phyloP scores from a whole-genome alignment of 2,329 filamentous ascomycete genomes.

The Xylariaceae sp. region DNA sequence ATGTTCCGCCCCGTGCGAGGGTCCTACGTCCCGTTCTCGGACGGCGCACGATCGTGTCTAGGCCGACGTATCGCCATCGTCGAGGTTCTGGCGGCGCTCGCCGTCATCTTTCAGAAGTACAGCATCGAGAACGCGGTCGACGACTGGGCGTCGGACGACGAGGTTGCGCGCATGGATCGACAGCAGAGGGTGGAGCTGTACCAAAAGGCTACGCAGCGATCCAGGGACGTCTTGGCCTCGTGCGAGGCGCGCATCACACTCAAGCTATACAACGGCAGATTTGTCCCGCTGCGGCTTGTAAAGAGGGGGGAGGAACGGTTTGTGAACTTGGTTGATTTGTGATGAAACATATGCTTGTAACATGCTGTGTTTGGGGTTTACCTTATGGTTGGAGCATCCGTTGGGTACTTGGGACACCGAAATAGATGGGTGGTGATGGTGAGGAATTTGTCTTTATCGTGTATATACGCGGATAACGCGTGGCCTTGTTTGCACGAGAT shows the following conservation, averaged over 20 bases:
- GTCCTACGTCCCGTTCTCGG: conserved; percentile 62
- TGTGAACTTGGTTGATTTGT: conserved; percentile 42
- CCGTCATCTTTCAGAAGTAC: conserved; percentile 63
- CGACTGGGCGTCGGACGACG: conserved; percentile 57
- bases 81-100: conserved; percentile 60
- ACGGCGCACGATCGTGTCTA: conserved; percentile 61
- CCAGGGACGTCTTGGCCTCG: conserved; percentile 56
- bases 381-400: no score
- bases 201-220: conserved; percentile 61
- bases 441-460: no score
- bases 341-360: neutral
- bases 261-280: conserved; percentile 63
- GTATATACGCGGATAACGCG: no score
- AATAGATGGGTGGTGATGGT: no score
- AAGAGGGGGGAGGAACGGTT: conserved; percentile 74
- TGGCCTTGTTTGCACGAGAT: no score
- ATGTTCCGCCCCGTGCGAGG: conserved; percentile 66
- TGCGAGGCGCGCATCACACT: conserved; percentile 71
- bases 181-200: conserved; percentile 59
- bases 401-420: no score
- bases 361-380: no score
- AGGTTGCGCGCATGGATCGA: conserved; percentile 56
- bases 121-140: conserved; percentile 74
- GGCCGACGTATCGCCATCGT: conserved; percentile 64
- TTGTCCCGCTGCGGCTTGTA: conserved; percentile 71